These are phyloP conservation scores for Pyrus communis DNA, from an alignment of 306 rosid species.

Conservation along the genomic window DNA sequence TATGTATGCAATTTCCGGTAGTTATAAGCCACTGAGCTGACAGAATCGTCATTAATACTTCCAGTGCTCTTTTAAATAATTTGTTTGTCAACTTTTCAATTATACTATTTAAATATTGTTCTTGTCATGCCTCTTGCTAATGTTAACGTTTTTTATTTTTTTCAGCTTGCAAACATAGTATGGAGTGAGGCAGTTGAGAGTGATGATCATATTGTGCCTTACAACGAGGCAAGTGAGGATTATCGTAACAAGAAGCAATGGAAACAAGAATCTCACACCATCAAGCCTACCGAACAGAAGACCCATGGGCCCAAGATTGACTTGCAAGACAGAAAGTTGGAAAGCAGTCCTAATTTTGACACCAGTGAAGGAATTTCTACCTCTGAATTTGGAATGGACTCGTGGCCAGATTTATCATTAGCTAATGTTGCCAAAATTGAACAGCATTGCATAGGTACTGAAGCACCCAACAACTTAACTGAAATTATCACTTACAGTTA, in stretches of 20 bases:
- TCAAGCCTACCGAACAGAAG: slow-evolving; percentile 47
- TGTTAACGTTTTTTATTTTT: slow-evolving; percentile 5
- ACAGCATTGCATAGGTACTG: slow-evolving; percentile 37
- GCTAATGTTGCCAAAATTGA: slow-evolving; percentile 41
- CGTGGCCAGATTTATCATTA: slow-evolving; percentile 57
- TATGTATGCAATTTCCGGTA: not conserved
- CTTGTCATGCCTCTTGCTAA: not conserved
- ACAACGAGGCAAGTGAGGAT: slow-evolving; percentile 53
- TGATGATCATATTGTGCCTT: slow-evolving; percentile 92
- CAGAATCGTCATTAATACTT: no score
- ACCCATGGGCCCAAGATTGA: slow-evolving; percentile 35
- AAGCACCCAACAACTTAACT: slow-evolving; percentile 31
- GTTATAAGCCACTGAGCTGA: not conserved
- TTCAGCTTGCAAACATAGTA: slow-evolving; percentile 88
- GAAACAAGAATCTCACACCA: slow-evolving; percentile 39
- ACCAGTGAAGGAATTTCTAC: slow-evolving; percentile 34
- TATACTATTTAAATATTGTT: not conserved
- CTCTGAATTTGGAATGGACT: slow-evolving; percentile 35
- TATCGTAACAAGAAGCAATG: slow-evolving; percentile 45
- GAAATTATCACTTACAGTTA: slow-evolving; percentile 33
- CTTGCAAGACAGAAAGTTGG: slow-evolving; percentile 34
- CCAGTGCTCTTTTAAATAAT: not conserved
- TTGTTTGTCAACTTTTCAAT: not conserved
- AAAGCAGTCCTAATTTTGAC: slow-evolving; percentile 37
- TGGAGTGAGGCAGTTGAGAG: slow-evolving; percentile 74